Base-by-base conservation (phyloP, 345 rosid genomes). In the Diplotaxis tenuifolia region DNA sequence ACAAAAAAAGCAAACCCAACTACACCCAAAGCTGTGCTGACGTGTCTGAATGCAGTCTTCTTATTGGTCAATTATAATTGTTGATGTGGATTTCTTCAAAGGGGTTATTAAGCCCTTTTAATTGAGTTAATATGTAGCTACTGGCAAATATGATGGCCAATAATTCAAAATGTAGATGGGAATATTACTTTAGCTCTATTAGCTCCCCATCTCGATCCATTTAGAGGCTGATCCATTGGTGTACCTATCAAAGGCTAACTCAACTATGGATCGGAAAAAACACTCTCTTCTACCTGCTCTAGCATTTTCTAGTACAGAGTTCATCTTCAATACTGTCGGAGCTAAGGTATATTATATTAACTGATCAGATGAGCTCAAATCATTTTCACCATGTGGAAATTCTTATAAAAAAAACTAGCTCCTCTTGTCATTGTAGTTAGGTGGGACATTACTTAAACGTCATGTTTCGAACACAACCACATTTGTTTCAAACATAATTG, bases 61-160 rank as follows among this genome's bases (percentile, higher is more conserved):
- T n/a, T n/a, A n/a, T n/a, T n/a, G n/a, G n/a, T n/a, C n/a, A n/a
- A n/a, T n/a, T n/a, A n/a, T n/a, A n/a, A n/a, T n/a, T n/a, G n/a
- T n/a, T n/a, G n/a, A n/a, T n/a, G n/a, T n/a, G n/a, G n/a, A n/a
- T n/a, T n/a, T n/a, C n/a, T n/a, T n/a, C n/a, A n/a, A n/a, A n/a
- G n/a, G n/a, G n/a, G n/a, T n/a, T n/a, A n/a, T n/a, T n/a, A n/a
- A n/a, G n/a, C n/a, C n/a, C n/a, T n/a, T n/a, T n/a, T n/a, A n/a
- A n/a, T n/a, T n/a, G n/a, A n/a, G n/a, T n/a, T n/a, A n/a, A n/a
- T n/a, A n/a, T n/a, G 21, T 25, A 81, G 86, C 81, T 74, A 55
- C 64, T 85, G 68, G 84, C 76, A 36, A 83, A 81, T 69, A 83
- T 82, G 84, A 77, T 84, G 85, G 80, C 72, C 0, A 80, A 80